Evolutionary conservation across 768 basidiomycete species (phyloP), one percentile per base, ranked within the genome.

Genomic region (Lactarius evosmus): DNA sequence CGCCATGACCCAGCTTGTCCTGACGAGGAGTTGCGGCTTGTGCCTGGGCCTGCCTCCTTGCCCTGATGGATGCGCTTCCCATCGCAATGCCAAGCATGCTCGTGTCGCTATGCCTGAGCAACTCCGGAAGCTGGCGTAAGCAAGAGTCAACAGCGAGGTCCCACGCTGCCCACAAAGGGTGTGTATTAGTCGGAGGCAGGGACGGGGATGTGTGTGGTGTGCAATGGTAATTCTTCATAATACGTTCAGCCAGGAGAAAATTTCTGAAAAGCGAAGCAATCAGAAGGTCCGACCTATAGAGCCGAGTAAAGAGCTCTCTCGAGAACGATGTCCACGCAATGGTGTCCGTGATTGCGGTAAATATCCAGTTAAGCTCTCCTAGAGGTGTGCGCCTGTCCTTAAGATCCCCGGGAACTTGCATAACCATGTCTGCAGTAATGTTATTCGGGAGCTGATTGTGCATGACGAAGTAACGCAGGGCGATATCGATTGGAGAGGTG

Each of bases 301-400:
- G 77, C 38, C 93, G 85, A 19, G 94, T 95, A 76, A 99, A 98
- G 4, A 93, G 84, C 40, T 97, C 95, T 52, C 89, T 85, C 41
- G 95, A 89, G 74, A 99, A 96, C 2, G 93, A 92, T 16, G 95
- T 95, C 97, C 97, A 99, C 7, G 97, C 97, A 66, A 99, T 98
- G 9, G 97, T 98, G 76, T 99, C 97, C 17, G 97, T 98, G 61
- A 99, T 92, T 36, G 96, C 94, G 1, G 95, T 98, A 77, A 98
- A 98, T 67, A 98, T 98, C 97, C 97, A 99, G 73, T 96, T 97
- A n/a, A 99, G 83, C 76, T 99, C 97, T 56, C 97, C 97, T 0
- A 99, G 79, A 1, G 97, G 95, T 0, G 97, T 98, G 29, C 95
- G 85, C 22, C 97, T 84, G 72, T 99, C 97, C 75, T 96, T 97